Base-by-base conservation (phyloP, 129 eudicot genomes). In the Lonicera japonica region DNA sequence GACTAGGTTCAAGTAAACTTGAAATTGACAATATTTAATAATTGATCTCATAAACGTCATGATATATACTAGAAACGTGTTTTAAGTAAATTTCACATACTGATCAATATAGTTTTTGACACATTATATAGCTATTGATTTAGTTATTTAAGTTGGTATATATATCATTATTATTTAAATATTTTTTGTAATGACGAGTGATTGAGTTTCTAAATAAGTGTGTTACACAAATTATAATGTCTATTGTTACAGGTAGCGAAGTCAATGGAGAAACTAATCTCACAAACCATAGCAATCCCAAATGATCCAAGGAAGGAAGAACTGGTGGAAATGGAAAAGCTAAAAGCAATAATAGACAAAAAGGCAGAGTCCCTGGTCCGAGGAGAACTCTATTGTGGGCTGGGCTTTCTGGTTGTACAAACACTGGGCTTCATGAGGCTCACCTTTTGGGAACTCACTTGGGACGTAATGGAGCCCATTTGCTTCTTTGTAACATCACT, bases 381-480 rank as follows among this genome's bases (percentile, higher is more conserved):
- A 0, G 64, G 65, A 1, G 95, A 90, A 41, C 88, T 90, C 68
- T 90, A 83, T 21, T 72, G 73, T 22, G 97, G 97, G 55, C 84
- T 90, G 58, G 95, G 95, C 67, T 83, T 75, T 63, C 47, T 86
- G 12, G 63, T 72, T 0, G 13, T 80, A 34, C 97, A 90, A 67
- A 80, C 92, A 39, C 13, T 77, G 78, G 95, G 75, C 61, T 86
- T 90, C 21, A 83, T 86, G 85, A 90, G 95, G 81, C 80, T 86
- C 0, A 90, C 92, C 0, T 90, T 83, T 58, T 90, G 95, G 92
- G 97, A 90, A 56, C 83, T 90, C 5, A 75, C 74, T 66, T 90
- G 97, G 97, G 95, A 90, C 57, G 95, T 90, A 63, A 90, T 90
- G 97, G 97, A 90, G 80, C 97, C 97, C 54, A 78, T 90, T 38